phyloP scores from a whole-genome alignment of 1,284 basidiomycete genomes.

The Cryptococcus floricola region DNA sequence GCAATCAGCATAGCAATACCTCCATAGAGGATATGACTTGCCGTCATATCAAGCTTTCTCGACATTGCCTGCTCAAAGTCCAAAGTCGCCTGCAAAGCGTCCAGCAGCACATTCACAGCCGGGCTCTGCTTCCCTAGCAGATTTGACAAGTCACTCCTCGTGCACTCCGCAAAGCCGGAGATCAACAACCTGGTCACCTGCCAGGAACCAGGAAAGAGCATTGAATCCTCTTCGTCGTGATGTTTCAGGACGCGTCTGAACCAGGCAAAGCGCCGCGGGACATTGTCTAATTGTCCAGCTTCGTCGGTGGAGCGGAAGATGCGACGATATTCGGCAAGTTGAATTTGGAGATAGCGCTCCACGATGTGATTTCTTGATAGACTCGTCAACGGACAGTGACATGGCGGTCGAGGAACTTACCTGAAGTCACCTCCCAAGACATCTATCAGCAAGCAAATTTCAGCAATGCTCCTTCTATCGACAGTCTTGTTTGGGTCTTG shows the following conservation, averaged over 20 bases:
- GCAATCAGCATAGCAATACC: not conserved
- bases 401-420: conserved; percentile 12
- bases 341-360: conserved; percentile 83
- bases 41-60: conserved; percentile 72
- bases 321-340: conserved; percentile 92
- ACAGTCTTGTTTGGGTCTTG: conserved; percentile 68
- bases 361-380: conserved; percentile 64
- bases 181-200: conserved; percentile 73
- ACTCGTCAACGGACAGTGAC: conserved; percentile 4
- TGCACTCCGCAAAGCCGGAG: conserved; percentile 79
- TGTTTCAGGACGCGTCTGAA: conserved; percentile 84
- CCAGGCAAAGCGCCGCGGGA: conserved; percentile 91
- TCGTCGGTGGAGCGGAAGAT: conserved; percentile 91
- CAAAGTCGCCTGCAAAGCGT: conserved; percentile 74
- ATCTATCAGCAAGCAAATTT: conserved; percentile 79
- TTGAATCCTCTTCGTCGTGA: conserved; percentile 80
- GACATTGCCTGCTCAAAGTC: conserved; percentile 79
- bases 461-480: conserved; percentile 62
- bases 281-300: conserved; percentile 92
- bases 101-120: conserved; percentile 72
- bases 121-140: conserved; percentile 53
- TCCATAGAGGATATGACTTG: conserved; percentile 47
- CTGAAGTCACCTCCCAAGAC: conserved; percentile 72
- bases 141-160: conserved; percentile 54
- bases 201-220: conserved; percentile 79